Evolutionary conservation across 129 eudicot genomes (phyloP).

Genomic region (Scalesia atractyloides): DNA sequence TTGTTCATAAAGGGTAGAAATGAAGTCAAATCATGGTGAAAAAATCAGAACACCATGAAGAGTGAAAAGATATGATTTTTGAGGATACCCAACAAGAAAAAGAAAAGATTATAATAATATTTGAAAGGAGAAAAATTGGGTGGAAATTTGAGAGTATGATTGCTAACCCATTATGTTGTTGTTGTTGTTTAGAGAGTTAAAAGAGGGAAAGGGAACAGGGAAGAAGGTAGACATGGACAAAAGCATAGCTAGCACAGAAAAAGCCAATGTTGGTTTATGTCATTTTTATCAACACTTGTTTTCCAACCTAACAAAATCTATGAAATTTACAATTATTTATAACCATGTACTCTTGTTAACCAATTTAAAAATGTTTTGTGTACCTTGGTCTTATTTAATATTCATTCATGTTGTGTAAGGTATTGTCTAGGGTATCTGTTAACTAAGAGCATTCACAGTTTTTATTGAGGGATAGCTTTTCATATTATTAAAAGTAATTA

Average conservation of each 20-base stretch:
- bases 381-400: neutral
- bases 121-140: conserved; percentile 19
- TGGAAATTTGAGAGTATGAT: conserved; percentile 53
- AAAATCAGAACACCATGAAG: conserved; percentile 28
- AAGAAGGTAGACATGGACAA: conserved; percentile 46
- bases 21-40: conserved; percentile 49
- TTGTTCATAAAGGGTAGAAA: conserved; percentile 11
- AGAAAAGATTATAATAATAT: neutral
- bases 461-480: no score
- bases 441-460: no score
- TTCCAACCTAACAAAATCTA: conserved; percentile 33
- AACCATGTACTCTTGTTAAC: no score
- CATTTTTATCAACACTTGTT: conserved; percentile 36
- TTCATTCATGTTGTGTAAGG: neutral
- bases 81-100: conserved; percentile 19
- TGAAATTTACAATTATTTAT: neutral
- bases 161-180: conserved; percentile 38
- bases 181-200: conserved; percentile 20
- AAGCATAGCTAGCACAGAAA: conserved; percentile 49
- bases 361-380: conserved; percentile 10
- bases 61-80: conserved; percentile 36
- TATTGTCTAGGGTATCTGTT: no score
- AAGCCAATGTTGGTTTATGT: conserved; percentile 45
- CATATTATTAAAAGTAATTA: no score
- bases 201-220: conserved; percentile 37